Conservation (phyloP, 2,329 filamentous ascomycete species). For the Claviceps cyperi region DNA sequence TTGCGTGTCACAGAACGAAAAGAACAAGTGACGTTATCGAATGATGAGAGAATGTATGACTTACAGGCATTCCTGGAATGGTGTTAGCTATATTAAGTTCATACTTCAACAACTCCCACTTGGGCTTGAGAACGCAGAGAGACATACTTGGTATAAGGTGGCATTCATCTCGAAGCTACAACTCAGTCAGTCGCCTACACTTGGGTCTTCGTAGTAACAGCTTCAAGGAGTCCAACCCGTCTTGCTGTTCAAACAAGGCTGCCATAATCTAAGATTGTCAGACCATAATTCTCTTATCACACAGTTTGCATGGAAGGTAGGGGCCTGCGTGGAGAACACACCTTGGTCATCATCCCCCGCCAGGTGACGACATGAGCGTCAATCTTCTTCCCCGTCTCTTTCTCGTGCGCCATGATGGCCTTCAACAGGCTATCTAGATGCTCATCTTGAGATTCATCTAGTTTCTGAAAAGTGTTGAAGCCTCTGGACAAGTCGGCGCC, state of each 20-base stretch:
- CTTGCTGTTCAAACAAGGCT: conserved; percentile 65
- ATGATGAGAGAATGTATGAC: conserved; percentile 8
- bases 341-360: conserved; percentile 98
- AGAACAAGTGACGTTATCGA: no score
- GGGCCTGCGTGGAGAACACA: conserved; percentile 20
- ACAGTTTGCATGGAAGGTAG: background rate
- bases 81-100: conserved; percentile 6
- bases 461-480: conserved; percentile 68
- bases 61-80: conserved; percentile 37
- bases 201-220: background rate
- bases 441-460: conserved; percentile 70
- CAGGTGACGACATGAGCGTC: conserved; percentile 78
- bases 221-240: conserved; percentile 43
- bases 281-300: background rate
- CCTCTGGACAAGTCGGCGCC: conserved; percentile 64
- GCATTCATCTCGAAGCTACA: conserved; percentile 79
- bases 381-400: conserved; percentile 48
- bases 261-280: conserved; percentile 56
- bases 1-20: background rate
- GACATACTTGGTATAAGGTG: conserved; percentile 69
- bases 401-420: conserved; percentile 60
- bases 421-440: conserved; percentile 75
- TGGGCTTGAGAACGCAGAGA: conserved; percentile 1
- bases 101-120: conserved; percentile 2
- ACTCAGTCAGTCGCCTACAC: background rate